Base-by-base conservation (phyloP, 768 basidiomycete species). In the Rickenella mellea region DNA sequence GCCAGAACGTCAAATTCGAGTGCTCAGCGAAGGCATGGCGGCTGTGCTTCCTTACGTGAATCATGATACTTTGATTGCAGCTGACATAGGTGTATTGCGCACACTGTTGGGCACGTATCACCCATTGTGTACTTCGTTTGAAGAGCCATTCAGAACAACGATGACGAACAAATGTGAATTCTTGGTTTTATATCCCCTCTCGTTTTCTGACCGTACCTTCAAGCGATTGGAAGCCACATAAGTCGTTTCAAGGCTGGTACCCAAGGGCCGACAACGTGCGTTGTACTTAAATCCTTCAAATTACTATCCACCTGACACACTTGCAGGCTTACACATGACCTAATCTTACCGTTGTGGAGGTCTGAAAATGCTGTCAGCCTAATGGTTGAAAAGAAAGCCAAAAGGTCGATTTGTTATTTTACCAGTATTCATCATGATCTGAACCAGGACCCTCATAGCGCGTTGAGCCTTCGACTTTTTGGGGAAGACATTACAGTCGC, bases 321-420 rank as follows among this genome's bases (percentile, higher is more conserved):
- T 27, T 39, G 15, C 42, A 91, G 84, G 5, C 66, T 90, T 27
- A 66, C 73, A n/a, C 78, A 87, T 50, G 81, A 90, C 40, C 69
- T 98, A 20, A 60, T 83, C n/a, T 64, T 97, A n/a, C 94, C 96
- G 0, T 73, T 98, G 40, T 98, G 94, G 96, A 92, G 88, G 63
- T 91, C 90, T 2, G 83, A 82, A 45, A 77, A 80, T 10, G 94
- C 91, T 0, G 57, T 94, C 40, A 78, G 83, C 0, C 68, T 98
- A 44, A 91, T 98, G 90, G 79, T 96, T 41, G 92, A 98, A 63
- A 99, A 98, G 62, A 86, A 86, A 55, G 88, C 91, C 20, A 98
- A 98, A 64, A 89, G 84, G 93, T 90, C 32, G 9, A 8, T n/a
- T 17, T 35, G 20, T 40, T 28, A 10, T 40, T 44, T 26, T 36